phyloP scores from a whole-genome alignment of 2,329 filamentous ascomycete genomes.

The Graphium sp. region DNA sequence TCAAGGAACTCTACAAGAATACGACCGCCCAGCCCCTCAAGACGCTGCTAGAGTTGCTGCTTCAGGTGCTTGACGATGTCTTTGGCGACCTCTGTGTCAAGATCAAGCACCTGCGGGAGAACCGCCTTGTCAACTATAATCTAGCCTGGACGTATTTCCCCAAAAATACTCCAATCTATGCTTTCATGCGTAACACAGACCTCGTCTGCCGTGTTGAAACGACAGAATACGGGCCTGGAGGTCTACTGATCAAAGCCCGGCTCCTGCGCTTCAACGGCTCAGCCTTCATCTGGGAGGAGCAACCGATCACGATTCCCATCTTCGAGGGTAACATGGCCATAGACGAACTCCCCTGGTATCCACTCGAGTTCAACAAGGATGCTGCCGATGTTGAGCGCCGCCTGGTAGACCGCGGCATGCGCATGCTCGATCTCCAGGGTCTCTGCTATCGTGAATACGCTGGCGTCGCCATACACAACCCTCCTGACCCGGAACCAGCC shows the following conservation, averaged over 20 bases:
- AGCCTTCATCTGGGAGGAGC: constrained; percentile 21
- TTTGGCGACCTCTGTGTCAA: constrained; percentile 21
- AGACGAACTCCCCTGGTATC: constrained; percentile 19
- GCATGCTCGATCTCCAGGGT: constrained; percentile 22
- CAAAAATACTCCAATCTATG: constrained; percentile 18
- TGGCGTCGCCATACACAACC: constrained; percentile 17
- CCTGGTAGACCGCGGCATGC: constrained; percentile 17
- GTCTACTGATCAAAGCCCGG: constrained; percentile 13
- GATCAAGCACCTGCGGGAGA: constrained; percentile 16
- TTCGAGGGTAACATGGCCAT: constrained; percentile 24
- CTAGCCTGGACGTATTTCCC: constrained; percentile 27
- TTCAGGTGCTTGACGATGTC: constrained; percentile 22
- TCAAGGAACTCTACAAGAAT: constrained; percentile 14
- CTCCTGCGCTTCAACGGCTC: constrained; percentile 20
- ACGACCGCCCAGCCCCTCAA: constrained; percentile 13
- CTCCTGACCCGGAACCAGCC: constrained; percentile 5
- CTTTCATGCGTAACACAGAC: constrained; percentile 19
- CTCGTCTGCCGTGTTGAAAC: constrained; percentile 20
- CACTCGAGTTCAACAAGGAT: constrained; percentile 15
- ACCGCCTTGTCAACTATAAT: constrained; percentile 20
- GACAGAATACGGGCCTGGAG: constrained; percentile 12
- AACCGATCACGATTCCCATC: constrained; percentile 11
- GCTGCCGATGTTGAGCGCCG: constrained; percentile 12
- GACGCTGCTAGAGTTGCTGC: constrained; percentile 19
- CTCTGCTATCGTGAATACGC: constrained; percentile 22